Evolutionary conservation across 2,329 filamentous ascomycete genomes (phyloP).

Genomic region (Periconia macrospinosa): DNA sequence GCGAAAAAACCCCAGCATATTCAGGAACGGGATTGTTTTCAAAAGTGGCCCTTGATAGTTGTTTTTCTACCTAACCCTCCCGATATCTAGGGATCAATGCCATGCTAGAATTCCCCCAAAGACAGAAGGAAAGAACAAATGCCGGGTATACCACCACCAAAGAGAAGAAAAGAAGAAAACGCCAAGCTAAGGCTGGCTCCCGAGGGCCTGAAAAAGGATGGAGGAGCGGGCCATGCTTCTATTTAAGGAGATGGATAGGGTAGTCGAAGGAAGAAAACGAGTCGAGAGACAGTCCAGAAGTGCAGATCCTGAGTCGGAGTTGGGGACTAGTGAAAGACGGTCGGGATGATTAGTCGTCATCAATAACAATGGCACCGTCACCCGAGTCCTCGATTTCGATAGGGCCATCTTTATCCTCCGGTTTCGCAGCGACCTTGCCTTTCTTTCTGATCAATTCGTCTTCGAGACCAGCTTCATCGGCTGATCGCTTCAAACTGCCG

Average conservation of each 20-base stretch:
- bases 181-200: not conserved
- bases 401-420: conserved; percentile 35
- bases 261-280: not conserved
- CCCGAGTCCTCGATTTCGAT: conserved; percentile 37
- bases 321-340: too few relatives aligned
- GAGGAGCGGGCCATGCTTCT: not conserved
- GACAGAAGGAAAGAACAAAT: not conserved
- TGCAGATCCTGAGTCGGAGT: not conserved
- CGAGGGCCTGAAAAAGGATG: not conserved
- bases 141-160: not conserved
- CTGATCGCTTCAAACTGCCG: conserved; percentile 50
- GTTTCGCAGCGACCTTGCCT: conserved; percentile 42
- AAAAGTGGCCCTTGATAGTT: not conserved
- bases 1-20: too few relatives aligned
- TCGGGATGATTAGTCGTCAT: conserved; percentile 24
- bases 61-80: not conserved
- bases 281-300: not conserved
- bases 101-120: not conserved
- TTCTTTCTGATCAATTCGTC: conserved; percentile 41
- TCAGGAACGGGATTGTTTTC: too few relatives aligned
- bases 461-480: conserved; percentile 46
- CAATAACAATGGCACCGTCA: conserved; percentile 42
- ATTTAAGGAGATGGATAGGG: not conserved
- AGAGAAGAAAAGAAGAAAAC: not conserved
- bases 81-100: not conserved